Evolutionary conservation across 495 filamentous ascomycete species (phyloP), one percentile per base, ranked within the genome.

Genomic region (Talaromyces thailandensis): DNA sequence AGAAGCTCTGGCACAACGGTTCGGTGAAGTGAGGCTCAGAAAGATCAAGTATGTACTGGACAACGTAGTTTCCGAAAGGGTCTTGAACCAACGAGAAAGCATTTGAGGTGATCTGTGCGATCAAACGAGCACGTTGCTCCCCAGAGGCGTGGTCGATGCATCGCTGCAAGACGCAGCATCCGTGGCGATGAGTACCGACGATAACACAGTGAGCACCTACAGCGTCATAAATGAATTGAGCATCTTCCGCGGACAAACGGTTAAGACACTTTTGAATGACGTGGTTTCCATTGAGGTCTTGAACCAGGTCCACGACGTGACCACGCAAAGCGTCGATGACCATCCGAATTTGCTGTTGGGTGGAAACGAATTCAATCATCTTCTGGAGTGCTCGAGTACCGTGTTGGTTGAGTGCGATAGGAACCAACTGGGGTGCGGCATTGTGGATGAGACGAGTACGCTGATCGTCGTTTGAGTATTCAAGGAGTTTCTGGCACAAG

Each of bases 241-340:
- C 88, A 73, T 98, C 89, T 55, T 84, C 77, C 0, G 90, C 73
- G 61, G 81, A 84, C 6, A 98, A 85, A 67, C 93, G 93, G 77
- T 98, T 98, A 62, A 98, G 84, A 71, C 94, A 98, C 76, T 98
- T 98, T 73, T 98, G 94, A 65, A 98, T 96, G 64, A 98, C 94
- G 70, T 98, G 94, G 65, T 98, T 98, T 69, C 94, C 94, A 70
- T 98, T 98, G 56, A 98, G 76, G 65, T 98, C 94, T 71, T 98
- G 91, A 62, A 98, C 96, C 48, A 98, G 79, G 60, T 91, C 88
- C 5, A 97, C 93, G 28, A 98, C 94, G 61, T 89, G 84, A 62
- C 84, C 75, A 37, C 84, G 77, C 31, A 98, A 81, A 21, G 93
- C 88, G 29, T 84, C 71, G 63, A 95, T 94, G 67, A 98, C 91